phyloP scores from a whole-genome alignment of 305 asterid genomes.

The Fraxinus paxiana region DNA sequence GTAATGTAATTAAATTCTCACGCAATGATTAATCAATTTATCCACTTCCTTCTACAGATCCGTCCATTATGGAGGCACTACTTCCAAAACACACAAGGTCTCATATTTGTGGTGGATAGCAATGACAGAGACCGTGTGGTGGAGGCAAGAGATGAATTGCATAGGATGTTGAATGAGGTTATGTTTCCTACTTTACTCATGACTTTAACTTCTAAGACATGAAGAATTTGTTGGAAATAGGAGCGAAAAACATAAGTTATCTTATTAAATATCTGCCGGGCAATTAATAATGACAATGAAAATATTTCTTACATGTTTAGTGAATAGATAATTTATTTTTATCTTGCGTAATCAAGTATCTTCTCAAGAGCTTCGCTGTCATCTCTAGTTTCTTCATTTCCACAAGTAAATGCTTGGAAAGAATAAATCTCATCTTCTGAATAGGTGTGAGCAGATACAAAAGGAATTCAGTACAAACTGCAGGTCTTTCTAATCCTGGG shows the following conservation, averaged over 20 bases:
- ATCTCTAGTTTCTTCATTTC: not conserved
- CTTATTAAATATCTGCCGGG: not conserved
- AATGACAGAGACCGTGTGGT: constrained; percentile 74
- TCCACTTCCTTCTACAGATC: constrained; percentile 37
- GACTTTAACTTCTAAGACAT: not conserved
- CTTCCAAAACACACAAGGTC: constrained; percentile 81
- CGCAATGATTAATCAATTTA: not conserved
- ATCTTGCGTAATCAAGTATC: not conserved
- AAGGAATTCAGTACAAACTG: not conserved
- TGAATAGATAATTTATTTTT: not conserved
- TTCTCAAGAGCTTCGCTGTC: not conserved
- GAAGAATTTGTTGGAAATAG: not conserved
- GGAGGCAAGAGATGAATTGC: constrained; percentile 77
- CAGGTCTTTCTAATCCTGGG: not conserved
- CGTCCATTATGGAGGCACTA: constrained; percentile 83
- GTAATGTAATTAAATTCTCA: not conserved
- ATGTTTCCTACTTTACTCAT: not conserved
- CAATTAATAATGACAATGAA: not conserved
- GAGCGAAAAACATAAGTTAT: not conserved
- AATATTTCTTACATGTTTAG: not conserved
- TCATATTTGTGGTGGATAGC: constrained; percentile 72
- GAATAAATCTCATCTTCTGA: not conserved
- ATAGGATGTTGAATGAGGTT: constrained; percentile 77
- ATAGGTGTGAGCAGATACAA: not conserved
- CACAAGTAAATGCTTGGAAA: not conserved